Percentiles rank a stretch among this genome's conserved stretches.
phyloP scores from a whole-genome alignment of 331 rosid species.

The Acacia concinna region DNA sequence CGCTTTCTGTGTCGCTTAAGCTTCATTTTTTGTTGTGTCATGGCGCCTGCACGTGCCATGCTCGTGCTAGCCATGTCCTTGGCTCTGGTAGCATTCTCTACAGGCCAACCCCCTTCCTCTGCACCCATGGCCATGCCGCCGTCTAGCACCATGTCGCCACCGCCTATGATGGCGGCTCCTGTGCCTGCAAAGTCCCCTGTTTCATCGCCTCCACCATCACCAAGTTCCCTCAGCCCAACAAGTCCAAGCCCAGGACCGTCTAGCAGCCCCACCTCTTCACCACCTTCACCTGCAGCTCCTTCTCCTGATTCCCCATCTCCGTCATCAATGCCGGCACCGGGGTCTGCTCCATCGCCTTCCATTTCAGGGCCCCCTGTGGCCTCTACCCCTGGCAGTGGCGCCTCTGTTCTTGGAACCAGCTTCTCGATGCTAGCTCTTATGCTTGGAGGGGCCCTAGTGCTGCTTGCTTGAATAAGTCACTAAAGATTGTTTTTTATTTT shows the following conservation, averaged over 20 bases:
- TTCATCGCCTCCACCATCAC: neutral
- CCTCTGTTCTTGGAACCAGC: conserved; percentile 38
- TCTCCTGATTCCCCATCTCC: neutral
- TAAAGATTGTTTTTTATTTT: neutral
- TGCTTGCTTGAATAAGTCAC: conserved; percentile 23
- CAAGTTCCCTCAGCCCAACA: conserved; percentile 10
- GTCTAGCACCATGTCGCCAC: neutral
- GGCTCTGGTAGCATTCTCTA: conserved; percentile 43
- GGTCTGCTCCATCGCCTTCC: neutral
- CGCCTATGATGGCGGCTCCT: neutral
- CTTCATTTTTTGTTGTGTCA: neutral
- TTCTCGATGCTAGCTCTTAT: conserved; percentile 28
- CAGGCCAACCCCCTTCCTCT: conserved; percentile 49
- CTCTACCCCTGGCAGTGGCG: neutral
- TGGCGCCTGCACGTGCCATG: conserved; percentile 52
- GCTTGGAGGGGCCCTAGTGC: conserved; percentile 43
- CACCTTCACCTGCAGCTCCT: conserved; percentile 21
- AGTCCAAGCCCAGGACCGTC: conserved; percentile 23
- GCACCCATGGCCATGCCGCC: conserved; percentile 43
- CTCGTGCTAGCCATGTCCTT: conserved; percentile 47
- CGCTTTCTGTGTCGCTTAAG: neutral
- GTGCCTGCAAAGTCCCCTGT: conserved; percentile 14
- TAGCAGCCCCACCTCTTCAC: neutral
- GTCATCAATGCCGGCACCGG: neutral
- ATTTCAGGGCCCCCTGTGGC: conserved; percentile 8